phyloP scores from a whole-genome alignment of 2,329 filamentous ascomycete species.

The Ceratocystis papillata region DNA sequence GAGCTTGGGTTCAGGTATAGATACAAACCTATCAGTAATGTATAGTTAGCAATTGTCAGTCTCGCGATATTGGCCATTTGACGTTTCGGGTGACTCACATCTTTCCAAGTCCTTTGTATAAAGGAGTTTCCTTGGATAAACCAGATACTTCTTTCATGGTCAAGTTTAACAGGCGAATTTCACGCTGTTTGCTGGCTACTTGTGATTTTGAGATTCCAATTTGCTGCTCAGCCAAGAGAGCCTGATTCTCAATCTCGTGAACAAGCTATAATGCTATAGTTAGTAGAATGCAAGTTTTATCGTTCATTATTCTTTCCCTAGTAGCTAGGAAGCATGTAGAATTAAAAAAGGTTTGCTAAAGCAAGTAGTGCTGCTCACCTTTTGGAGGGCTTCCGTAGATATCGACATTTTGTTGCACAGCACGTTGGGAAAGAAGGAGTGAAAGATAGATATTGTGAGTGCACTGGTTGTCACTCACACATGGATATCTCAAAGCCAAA shows the following conservation, averaged over 20 bases:
- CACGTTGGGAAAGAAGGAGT: background rate
- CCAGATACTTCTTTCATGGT: slow-evolving; percentile 73
- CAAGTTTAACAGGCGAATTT: slow-evolving; percentile 77
- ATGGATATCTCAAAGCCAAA: background rate
- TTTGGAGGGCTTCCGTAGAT: slow-evolving; percentile 84
- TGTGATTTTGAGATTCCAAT: slow-evolving; percentile 77
- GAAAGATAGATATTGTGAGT: background rate
- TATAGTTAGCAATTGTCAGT: background rate
- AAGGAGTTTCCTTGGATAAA: slow-evolving; percentile 61
- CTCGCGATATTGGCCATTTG: slow-evolving; percentile 2
- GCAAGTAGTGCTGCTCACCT: slow-evolving; percentile 44
- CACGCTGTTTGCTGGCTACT: slow-evolving; percentile 73
- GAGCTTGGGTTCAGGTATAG: slow-evolving; percentile 60
- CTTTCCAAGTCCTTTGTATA: slow-evolving; percentile 94
- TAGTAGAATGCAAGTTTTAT: slow-evolving; percentile 9
- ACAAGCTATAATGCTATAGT: slow-evolving; percentile 51
- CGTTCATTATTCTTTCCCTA: background rate
- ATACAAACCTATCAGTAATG: slow-evolving; percentile 65
- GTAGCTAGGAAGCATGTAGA: background rate
- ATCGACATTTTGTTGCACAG: slow-evolving; percentile 62
- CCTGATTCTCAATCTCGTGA: slow-evolving; percentile 87
- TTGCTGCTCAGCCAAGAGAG: slow-evolving; percentile 79
- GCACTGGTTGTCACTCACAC: background rate
- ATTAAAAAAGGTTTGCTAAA: background rate
- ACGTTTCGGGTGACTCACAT: slow-evolving; percentile 52